Percentiles rank a stretch among this genome's conserved stretches.
Conservation (phyloP, 345 rosid genomes). For the Lumnitzera racemosa region DNA sequence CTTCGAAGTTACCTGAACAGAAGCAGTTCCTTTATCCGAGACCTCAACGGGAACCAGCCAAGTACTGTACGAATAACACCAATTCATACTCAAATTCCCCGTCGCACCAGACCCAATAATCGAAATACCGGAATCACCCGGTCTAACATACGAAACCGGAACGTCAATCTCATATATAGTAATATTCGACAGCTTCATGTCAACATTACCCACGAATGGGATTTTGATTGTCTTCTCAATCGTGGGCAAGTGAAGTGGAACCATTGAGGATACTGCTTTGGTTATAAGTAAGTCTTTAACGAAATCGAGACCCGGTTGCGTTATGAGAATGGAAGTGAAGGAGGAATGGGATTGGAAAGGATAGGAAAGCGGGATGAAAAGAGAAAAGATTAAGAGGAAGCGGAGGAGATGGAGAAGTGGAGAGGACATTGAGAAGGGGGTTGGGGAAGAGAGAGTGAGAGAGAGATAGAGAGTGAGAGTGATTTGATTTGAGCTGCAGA, state of each 20-base stretch:
- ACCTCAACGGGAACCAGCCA: constrained; percentile 73
- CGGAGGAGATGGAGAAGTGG: background rate
- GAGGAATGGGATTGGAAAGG: constrained; percentile 19
- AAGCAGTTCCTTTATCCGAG: constrained; percentile 68
- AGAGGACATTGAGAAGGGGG: background rate
- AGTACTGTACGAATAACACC: constrained; percentile 63
- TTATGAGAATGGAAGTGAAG: constrained; percentile 66
- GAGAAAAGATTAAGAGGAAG: constrained; percentile 20
- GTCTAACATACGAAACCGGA: constrained; percentile 57
- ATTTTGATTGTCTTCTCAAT: constrained; percentile 47
- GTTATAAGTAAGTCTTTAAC: constrained; percentile 61
- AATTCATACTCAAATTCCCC: constrained; percentile 78
- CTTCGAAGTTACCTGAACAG: constrained; percentile 56
- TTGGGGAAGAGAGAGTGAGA: background rate
- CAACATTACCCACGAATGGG: constrained; percentile 70
- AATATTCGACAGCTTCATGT: constrained; percentile 50
- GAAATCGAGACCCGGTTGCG: constrained; percentile 83
- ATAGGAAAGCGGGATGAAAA: constrained; percentile 15
- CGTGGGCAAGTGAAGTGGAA: constrained; percentile 59
- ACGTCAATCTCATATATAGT: constrained; percentile 67
- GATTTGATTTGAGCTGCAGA: background rate
- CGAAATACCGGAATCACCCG: constrained; percentile 70
- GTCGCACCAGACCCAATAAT: constrained; percentile 78
- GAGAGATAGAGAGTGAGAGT: background rate
- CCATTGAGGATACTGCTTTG: constrained; percentile 55